A percentile compares a stretch with the other conserved stretches of the same genome.
Evolutionary conservation across 257 asterid genomes (phyloP).

Genomic region (Petunia axillaris): DNA sequence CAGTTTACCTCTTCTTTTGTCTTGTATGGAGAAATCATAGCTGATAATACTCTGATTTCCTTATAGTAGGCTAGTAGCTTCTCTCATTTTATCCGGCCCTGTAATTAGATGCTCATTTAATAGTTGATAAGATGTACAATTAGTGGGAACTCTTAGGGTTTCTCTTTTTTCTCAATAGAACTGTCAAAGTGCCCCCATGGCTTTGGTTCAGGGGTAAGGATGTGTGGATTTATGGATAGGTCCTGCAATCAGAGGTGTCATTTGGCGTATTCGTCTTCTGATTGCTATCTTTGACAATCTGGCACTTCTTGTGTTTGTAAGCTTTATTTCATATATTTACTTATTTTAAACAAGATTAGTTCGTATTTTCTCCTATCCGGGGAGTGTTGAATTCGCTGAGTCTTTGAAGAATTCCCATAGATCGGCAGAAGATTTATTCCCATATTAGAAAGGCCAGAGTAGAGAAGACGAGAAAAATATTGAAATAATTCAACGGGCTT

Average conservation of each 20-base stretch:
- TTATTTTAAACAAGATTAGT: neutral
- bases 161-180: neutral
- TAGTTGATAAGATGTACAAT: slow-evolving; percentile 4
- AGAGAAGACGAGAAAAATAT: neutral
- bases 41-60: neutral
- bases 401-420: neutral
- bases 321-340: neutral
- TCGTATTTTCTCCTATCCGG: neutral
- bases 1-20: no score
- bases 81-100: neutral
- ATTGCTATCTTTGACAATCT: neutral
- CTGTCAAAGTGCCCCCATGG: neutral
- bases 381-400: neutral
- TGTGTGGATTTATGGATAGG: neutral
- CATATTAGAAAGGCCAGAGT: neutral
- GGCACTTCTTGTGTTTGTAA: neutral
- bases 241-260: neutral
- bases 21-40: no score
- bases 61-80: neutral
- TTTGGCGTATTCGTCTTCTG: neutral
- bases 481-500: neutral
- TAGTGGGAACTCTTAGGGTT: neutral
- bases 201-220: neutral
- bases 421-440: neutral
- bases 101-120: neutral